phyloP scores from a whole-genome alignment of 2,329 filamentous ascomycete genomes.

The Ophiocordyceps camponoti-floridani region DNA sequence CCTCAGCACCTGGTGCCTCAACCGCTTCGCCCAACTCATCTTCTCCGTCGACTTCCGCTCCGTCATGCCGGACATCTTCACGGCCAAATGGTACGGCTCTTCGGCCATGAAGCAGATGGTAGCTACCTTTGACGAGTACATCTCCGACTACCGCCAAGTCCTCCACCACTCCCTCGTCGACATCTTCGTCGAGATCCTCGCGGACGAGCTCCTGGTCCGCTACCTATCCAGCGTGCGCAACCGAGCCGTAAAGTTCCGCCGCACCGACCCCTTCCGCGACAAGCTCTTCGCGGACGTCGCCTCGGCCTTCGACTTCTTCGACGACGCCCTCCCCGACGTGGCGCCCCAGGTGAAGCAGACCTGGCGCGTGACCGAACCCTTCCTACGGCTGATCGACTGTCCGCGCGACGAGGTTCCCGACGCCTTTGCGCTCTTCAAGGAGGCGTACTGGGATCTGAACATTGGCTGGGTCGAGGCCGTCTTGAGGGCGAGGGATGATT shows the following conservation, averaged over 20 bases:
- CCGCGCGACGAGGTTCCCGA: slow-evolving; percentile 57
- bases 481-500: slow-evolving; percentile 73
- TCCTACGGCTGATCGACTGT: slow-evolving; percentile 61
- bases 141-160: slow-evolving; percentile 68
- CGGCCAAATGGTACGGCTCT: slow-evolving; percentile 68
- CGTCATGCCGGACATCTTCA: slow-evolving; percentile 83
- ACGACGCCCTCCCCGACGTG: slow-evolving; percentile 38
- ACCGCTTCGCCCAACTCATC: slow-evolving; percentile 69
- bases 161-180: slow-evolving; percentile 77
- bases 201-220: slow-evolving; percentile 72
- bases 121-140: slow-evolving; percentile 88
- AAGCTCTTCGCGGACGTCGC: slow-evolving; percentile 89
- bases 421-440: slow-evolving; percentile 71
- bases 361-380: slow-evolving; percentile 79
- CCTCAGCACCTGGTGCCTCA: slow-evolving; percentile 82
- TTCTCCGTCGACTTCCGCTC: slow-evolving; percentile 77
- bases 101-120: slow-evolving; percentile 87
- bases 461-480: slow-evolving; percentile 93
- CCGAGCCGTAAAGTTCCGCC: slow-evolving; percentile 74
- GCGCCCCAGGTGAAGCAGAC: slow-evolving; percentile 64
- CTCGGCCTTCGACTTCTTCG: slow-evolving; percentile 81
- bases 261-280: slow-evolving; percentile 72
- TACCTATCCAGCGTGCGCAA: slow-evolving; percentile 80
- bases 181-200: slow-evolving; percentile 83
- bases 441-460: slow-evolving; percentile 80